These are phyloP conservation scores for Aspergillus japonicus DNA, from an alignment of 2,329 filamentous ascomycete genomes.

Conservation along the genomic window DNA sequence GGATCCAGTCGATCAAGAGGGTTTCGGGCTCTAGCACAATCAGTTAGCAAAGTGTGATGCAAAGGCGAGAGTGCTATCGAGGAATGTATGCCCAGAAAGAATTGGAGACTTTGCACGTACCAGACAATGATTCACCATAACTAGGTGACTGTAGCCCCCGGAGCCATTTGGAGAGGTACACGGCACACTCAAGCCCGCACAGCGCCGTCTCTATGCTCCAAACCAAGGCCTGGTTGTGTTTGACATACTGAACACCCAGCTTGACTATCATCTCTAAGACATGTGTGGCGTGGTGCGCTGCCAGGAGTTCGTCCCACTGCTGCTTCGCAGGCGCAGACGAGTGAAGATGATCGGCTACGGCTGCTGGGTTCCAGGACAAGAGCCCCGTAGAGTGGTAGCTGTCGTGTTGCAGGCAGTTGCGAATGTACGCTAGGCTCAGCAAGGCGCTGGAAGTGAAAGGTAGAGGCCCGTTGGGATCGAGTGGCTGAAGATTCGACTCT, in stretches of 20 bases:
- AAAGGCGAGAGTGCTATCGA: too few relatives aligned
- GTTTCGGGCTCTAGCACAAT: background rate
- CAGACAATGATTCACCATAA: background rate
- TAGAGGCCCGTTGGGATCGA: constrained; percentile 9
- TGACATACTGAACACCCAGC: constrained; percentile 6
- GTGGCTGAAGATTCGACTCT: constrained; percentile 9
- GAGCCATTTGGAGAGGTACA: constrained; percentile 8
- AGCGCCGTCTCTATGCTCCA: constrained; percentile 5
- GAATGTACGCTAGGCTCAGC: constrained; percentile 9
- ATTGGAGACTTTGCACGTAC: background rate
- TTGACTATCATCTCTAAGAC: background rate
- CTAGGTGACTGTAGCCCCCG: background rate
- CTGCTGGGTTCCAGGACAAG: background rate
- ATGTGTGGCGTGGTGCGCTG: background rate
- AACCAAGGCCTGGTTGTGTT: background rate
- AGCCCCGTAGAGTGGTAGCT: background rate
- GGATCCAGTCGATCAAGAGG: constrained; percentile 1
- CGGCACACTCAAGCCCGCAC: background rate
- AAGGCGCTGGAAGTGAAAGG: constrained; percentile 9
- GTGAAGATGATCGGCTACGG: background rate
- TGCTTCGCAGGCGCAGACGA: background rate
- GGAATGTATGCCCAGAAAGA: too few relatives aligned
- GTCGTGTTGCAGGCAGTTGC: background rate
- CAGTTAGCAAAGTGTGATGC: too few relatives aligned
- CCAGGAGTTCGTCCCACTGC: background rate